These are phyloP conservation scores for Omphalotus guepiniiformis DNA, from an alignment of 768 basidiomycete species.

Conservation along the genomic window DNA sequence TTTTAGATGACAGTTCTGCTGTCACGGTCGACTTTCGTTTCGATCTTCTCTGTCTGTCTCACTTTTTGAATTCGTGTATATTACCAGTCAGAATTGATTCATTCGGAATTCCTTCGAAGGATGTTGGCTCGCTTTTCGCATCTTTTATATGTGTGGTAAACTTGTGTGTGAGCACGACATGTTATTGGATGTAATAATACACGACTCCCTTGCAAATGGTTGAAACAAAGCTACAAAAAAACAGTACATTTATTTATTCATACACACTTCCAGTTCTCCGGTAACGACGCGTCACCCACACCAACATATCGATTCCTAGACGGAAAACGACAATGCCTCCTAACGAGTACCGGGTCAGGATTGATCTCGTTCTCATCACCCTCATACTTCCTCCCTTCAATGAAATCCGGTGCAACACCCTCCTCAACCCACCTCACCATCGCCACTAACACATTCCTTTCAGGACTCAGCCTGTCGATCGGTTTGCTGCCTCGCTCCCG, in stretches of 20 bases:
- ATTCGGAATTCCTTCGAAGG: too few species aligned
- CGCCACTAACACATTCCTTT: slow-evolving; percentile 1
- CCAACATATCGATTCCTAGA: background rate
- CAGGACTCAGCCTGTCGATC: slow-evolving; percentile 1
- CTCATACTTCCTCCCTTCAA: slow-evolving; percentile 2
- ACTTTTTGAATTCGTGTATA: too few species aligned
- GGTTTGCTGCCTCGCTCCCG: too few species aligned
- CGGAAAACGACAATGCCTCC: slow-evolving; percentile 7
- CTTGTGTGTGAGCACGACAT: too few species aligned
- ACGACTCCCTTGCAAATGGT: too few species aligned
- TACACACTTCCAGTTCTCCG: slow-evolving; percentile 4
- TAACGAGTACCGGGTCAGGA: background rate
- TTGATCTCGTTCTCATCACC: background rate
- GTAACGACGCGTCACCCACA: background rate
- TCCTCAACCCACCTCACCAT: slow-evolving; percentile 11
- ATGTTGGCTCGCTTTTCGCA: background rate
- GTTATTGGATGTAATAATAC: too few species aligned
- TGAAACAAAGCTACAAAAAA: too few species aligned
- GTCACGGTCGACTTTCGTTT: too few species aligned
- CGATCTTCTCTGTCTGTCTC: too few species aligned
- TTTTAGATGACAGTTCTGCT: too few species aligned
- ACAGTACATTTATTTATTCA: slow-evolving; percentile 4
- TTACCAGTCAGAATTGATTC: too few species aligned
- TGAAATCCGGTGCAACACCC: slow-evolving; percentile 2
- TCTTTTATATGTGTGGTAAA: too few species aligned